Percentiles rank a stretch among this genome's conserved stretches.
Conservation (phyloP, 331 rosid species). For the Phaseolus coccineus region DNA sequence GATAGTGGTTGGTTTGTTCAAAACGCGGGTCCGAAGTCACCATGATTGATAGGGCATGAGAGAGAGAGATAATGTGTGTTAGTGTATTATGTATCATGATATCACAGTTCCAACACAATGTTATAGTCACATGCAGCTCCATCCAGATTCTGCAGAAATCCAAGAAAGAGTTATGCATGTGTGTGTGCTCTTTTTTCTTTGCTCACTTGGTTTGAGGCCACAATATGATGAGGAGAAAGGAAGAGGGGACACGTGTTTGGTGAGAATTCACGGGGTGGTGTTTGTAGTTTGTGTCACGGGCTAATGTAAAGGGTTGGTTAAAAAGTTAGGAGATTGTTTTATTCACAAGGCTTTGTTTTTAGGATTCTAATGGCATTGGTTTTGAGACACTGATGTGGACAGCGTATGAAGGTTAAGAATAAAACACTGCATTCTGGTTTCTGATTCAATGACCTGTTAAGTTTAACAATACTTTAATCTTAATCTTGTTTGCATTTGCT, state of each 20-base stretch:
- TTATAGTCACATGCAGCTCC: conserved; percentile 55
- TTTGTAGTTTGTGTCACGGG: conserved; percentile 64
- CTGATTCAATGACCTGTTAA: neutral
- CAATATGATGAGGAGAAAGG: conserved; percentile 1
- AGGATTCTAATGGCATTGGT: conserved; percentile 22
- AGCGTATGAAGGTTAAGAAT: conserved; percentile 28
- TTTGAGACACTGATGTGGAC: conserved; percentile 31
- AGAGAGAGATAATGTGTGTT: neutral
- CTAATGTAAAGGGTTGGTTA: conserved; percentile 11
- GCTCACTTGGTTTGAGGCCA: conserved; percentile 10
- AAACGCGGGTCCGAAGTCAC: conserved; percentile 6
- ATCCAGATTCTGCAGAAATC: conserved; percentile 48
- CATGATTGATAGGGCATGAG: neutral
- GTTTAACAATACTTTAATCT: conserved; percentile 17
- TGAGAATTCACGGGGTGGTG: conserved; percentile 63
- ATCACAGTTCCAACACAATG: conserved; percentile 38
- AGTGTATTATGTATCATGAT: neutral
- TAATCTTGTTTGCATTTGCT: conserved; percentile 17
- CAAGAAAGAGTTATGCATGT: neutral
- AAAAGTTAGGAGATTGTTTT: neutral
- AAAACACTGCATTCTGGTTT: conserved; percentile 33
- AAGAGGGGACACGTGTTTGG: conserved; percentile 52
- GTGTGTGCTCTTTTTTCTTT: neutral
- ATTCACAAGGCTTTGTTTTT: neutral
- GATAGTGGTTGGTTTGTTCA: conserved; percentile 27